Evolutionary conservation across 169 alveolate genomes (phyloP), one percentile per base, ranked within the genome.

Genomic region (Miamiensis avidus): DNA sequence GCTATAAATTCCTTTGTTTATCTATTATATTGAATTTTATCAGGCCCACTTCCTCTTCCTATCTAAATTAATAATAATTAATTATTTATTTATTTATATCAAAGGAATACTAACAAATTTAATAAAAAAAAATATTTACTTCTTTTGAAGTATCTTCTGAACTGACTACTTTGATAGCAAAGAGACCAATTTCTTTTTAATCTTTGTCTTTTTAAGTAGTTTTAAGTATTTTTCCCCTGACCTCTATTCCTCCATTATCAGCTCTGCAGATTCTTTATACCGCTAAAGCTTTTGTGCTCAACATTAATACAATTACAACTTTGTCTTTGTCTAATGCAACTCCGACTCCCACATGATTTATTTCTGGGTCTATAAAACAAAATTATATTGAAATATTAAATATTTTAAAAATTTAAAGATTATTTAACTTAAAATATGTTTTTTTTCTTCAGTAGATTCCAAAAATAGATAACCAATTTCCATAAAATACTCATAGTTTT

Each of bases 391-490:
- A 49, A 49, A 49, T 49, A 49, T 49, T 11, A 49, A 49, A 49
- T 49, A 49, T 30, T 32, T 1, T 0, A 29, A 4, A 78, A 20
- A 49, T 34, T 25, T 79, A n/a, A 49, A 79, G 29, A 79, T 1
- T 49, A 34, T 1, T 1, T 32, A 49, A 79, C 84, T 79, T 29
- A 79, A n/a, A 0, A 86, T 25, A 34, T 29, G 34, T 81, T 82
- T 74, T 65, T 76, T 79, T 77, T 95, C 96, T 72, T 92, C 94
- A 75, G 90, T 95, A 75, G 90, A 86, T 89, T 95, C 97, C 29
- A 93, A 89, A 15, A 95, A 87, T 1, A 94, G 82, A 31, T 95
- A 94, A 84, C 93, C 96, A 29, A 94, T 95, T 81, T 95, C 97
- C 92, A 94, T 94, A 82, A 95, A 95, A 75, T 92, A 92, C 69